Evolutionary conservation across 2,329 filamentous ascomycete genomes (phyloP).

Genomic region (Phoma sp.): DNA sequence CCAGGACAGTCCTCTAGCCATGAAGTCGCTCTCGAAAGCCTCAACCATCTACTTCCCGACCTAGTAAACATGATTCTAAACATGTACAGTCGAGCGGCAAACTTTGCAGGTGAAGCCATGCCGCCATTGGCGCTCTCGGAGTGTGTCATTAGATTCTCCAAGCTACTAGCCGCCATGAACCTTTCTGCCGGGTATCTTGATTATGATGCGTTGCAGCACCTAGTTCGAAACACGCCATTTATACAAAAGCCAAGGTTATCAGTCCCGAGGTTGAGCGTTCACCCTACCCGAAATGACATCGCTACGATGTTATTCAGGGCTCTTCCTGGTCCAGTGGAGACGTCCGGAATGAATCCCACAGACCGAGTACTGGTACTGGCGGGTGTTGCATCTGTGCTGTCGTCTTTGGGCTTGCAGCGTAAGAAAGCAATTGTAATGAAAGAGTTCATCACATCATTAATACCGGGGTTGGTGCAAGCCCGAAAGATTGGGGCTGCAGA

Average conservation of each 20-base stretch:
- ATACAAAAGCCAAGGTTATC: conserved; percentile 52
- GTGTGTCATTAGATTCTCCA: conserved; percentile 75
- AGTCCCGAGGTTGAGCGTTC: conserved; percentile 43
- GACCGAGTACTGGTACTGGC: conserved; percentile 82
- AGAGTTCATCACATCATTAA: conserved; percentile 82
- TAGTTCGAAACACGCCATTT: conserved; percentile 54
- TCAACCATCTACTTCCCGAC: conserved; percentile 71
- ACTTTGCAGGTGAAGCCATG: conserved; percentile 70
- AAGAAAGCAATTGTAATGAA: conserved; percentile 92
- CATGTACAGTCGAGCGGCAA: conserved; percentile 73
- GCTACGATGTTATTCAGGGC: conserved; percentile 48
- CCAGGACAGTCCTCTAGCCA: conserved; percentile 54
- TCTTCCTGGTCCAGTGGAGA: conserved; percentile 62
- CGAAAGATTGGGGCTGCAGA: conserved; percentile 94
- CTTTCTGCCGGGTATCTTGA: conserved; percentile 69
- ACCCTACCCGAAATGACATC: conserved; percentile 47
- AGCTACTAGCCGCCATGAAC: conserved; percentile 72
- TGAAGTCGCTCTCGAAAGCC: conserved; percentile 53
- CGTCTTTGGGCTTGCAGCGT: conserved; percentile 77
- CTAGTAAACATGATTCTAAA: conserved; percentile 76
- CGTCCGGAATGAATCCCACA: conserved; percentile 70
- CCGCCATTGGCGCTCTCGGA: conserved; percentile 77
- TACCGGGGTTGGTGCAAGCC: conserved; percentile 86
- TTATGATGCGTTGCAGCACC: conserved; percentile 60
- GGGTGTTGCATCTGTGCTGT: conserved; percentile 86